Conservation (phyloP, 2,329 filamentous ascomycete genomes). For the Trichoderma hamatum region DNA sequence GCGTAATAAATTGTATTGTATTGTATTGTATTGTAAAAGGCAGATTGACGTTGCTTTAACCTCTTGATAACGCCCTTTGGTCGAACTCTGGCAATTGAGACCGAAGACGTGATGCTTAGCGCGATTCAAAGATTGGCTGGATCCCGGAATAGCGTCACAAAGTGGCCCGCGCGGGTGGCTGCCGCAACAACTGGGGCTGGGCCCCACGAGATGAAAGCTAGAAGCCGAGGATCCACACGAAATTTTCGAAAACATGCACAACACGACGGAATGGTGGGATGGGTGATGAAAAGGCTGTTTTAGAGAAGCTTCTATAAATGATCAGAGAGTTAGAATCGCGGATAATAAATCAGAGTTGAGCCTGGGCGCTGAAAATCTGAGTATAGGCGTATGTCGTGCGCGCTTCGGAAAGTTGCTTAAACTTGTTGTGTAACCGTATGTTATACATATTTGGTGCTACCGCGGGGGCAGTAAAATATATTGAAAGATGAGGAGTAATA, state of each 20-base stretch:
- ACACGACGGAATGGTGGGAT: neutral
- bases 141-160: slow-evolving; percentile 7
- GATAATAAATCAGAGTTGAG: neutral
- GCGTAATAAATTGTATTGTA: too few species aligned
- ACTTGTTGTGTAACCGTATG: neutral
- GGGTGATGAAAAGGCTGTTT: neutral
- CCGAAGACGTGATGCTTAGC: neutral
- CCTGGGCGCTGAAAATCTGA: neutral
- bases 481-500: neutral
- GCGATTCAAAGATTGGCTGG: neutral
- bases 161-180: slow-evolving; percentile 15
- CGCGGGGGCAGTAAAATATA: accelerated
- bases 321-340: neutral
- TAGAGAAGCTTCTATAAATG: accelerated
- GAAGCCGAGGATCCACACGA: neutral
- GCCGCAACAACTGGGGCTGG: slow-evolving; percentile 3
- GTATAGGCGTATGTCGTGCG: neutral
- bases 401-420: neutral
- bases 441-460: neutral
- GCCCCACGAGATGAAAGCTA: slow-evolving; percentile 5
- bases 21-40: too few species aligned
- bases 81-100: neutral
- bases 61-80: slow-evolving; percentile 8
- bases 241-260: too few species aligned
- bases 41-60: neutral